A percentile compares a stretch with the other conserved stretches of the same genome.
phyloP scores from a whole-genome alignment of 805 yeast genomes.

The Candida nonsorbophila region DNA sequence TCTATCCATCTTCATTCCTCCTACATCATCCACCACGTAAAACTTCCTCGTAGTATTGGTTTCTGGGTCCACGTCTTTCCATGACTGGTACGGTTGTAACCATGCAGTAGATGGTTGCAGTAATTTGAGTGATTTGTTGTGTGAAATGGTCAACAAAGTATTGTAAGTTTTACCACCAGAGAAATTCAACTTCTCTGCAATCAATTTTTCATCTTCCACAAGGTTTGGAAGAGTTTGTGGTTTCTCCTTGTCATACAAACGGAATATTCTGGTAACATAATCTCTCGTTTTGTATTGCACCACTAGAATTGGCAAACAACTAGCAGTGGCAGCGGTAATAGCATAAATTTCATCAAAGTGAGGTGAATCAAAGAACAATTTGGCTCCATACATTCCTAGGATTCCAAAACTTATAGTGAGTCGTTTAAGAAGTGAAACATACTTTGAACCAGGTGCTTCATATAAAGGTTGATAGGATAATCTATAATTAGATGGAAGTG shows the following conservation, averaged over 20 bases:
- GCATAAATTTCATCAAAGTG: conserved; percentile 49
- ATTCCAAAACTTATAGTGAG: conserved; percentile 57
- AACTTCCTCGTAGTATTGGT: conserved; percentile 33
- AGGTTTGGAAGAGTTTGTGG: conserved; percentile 64
- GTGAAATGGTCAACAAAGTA: conserved; percentile 47
- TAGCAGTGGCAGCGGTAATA: conserved; percentile 34
- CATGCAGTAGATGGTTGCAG: conserved; percentile 15
- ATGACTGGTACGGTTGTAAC: conserved; percentile 23
- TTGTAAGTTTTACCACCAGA: conserved; percentile 66
- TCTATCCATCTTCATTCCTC: conserved; percentile 81
- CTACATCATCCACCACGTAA: conserved; percentile 67
- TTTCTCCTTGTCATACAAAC: conserved; percentile 59
- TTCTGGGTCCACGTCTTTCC: conserved; percentile 36
- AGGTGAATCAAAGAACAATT: conserved; percentile 49
- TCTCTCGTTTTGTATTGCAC: conserved; percentile 52
- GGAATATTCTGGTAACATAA: conserved; percentile 65
- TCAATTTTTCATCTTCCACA: conserved; percentile 54
- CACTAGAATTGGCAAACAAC: conserved; percentile 53
- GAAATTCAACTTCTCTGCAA: conserved; percentile 61
- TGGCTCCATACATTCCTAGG: conserved; percentile 58
- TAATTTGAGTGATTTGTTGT: conserved; percentile 31
- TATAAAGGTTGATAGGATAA: conserved; percentile 60
- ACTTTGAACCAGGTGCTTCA: conserved; percentile 56
- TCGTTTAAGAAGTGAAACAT: conserved; percentile 59
- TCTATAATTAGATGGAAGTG: conserved; percentile 48